These are phyloP conservation scores for Madurella fahalii DNA, from an alignment of 2,329 filamentous ascomycete genomes.

Conservation along the genomic window DNA sequence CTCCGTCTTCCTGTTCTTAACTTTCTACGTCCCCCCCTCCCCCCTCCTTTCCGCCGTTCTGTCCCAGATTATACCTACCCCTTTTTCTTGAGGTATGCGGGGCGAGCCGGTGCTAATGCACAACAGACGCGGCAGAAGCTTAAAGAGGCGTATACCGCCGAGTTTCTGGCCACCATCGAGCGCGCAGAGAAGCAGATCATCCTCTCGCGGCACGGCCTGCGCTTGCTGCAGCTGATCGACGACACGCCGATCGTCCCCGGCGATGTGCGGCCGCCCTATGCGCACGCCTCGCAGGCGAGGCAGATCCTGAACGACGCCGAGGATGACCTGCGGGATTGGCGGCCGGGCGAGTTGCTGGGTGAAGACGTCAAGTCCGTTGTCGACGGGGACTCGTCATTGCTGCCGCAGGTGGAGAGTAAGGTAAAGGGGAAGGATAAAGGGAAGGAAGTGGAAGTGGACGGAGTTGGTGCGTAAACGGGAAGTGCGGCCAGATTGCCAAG, in stretches of 20 bases:
- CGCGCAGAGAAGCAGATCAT: conserved; percentile 96
- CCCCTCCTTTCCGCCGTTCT: no score
- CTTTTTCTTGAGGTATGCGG: background rate
- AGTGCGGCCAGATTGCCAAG: background rate
- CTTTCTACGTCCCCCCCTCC: no score
- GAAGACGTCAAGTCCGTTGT: conserved; percentile 10
- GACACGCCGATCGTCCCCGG: conserved; percentile 87
- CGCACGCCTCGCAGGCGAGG: conserved; percentile 62
- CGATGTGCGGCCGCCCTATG: conserved; percentile 67
- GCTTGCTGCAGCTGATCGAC: conserved; percentile 80
- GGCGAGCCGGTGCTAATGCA: conserved; percentile 7
- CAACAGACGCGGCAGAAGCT: conserved; percentile 85
- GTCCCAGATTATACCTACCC: no score
- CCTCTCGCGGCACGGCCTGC: conserved; percentile 82
- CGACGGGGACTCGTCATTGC: background rate
- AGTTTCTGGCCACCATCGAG: conserved; percentile 89
- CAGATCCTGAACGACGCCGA: conserved; percentile 92
- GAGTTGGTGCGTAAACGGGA: background rate
- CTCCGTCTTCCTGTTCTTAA: background rate
- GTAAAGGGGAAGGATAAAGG: background rate
- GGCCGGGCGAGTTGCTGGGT: conserved; percentile 21
- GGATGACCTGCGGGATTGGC: conserved; percentile 78
- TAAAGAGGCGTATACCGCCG: conserved; percentile 87
- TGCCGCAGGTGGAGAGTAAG: background rate
- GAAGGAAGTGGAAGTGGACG: background rate